These are phyloP conservation scores for Fusarium sp. DNA, from an alignment of 2,329 filamentous ascomycete genomes.

Conservation along the genomic window DNA sequence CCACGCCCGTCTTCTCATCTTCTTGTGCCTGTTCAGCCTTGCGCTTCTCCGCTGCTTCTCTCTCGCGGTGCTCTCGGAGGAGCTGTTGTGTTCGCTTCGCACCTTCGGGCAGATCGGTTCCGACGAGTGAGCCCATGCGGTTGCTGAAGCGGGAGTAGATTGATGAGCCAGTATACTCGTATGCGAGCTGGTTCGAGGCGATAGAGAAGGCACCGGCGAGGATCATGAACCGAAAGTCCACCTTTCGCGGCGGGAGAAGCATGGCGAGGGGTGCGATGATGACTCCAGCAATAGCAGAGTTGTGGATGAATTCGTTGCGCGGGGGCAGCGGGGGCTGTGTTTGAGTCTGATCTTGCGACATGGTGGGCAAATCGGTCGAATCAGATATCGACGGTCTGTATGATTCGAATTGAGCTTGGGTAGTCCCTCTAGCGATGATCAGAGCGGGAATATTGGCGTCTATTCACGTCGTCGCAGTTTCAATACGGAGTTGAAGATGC, in stretches of 20 bases:
- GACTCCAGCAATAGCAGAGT: constrained; percentile 60
- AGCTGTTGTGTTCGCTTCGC: constrained; percentile 60
- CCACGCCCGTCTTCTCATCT: constrained; percentile 48
- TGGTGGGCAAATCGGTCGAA: constrained; percentile 16
- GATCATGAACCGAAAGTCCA: constrained; percentile 63
- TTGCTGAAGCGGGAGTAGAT: constrained; percentile 60
- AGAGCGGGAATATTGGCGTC: not conserved
- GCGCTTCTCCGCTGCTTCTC: constrained; percentile 48
- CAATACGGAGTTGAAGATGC: constrained; percentile 12
- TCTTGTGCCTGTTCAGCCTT: constrained; percentile 33
- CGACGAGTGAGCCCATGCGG: constrained; percentile 59
- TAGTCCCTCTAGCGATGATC: not conserved
- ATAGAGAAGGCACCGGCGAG: constrained; percentile 64
- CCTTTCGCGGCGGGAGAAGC: constrained; percentile 62
- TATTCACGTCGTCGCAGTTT: constrained; percentile 14
- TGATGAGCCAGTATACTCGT: constrained; percentile 68
- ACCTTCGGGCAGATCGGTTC: constrained; percentile 67
- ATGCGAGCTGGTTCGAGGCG: constrained; percentile 65
- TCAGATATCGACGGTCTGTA: not conserved
- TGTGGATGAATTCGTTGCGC: constrained; percentile 57
- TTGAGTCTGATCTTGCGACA: constrained; percentile 45
- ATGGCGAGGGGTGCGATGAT: constrained; percentile 61
- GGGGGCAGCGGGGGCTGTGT: constrained; percentile 45
- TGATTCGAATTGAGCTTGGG: not conserved
- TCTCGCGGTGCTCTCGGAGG: constrained; percentile 59